Percentiles rank a stretch among this genome's conserved stretches.
Evolutionary conservation across 192 early-diverging fungal genomes (phyloP).

Genomic region (Funneliformis geosporum): DNA sequence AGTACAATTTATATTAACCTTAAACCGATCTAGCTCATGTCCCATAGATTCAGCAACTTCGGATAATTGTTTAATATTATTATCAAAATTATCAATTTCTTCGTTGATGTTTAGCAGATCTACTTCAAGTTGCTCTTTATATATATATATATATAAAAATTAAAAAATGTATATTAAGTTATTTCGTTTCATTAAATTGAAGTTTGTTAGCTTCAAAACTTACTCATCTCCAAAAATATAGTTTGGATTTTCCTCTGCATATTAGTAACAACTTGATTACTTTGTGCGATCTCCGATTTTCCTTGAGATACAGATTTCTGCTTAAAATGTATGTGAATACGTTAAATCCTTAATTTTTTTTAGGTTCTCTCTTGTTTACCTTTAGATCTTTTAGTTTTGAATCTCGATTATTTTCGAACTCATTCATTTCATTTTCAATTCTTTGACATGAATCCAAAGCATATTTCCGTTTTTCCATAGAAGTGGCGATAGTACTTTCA

Average conservation of each 20-base stretch:
- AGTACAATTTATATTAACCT: background rate
- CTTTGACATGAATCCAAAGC: slow-evolving; percentile 55
- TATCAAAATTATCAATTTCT: slow-evolving; percentile 50
- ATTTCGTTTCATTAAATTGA: background rate
- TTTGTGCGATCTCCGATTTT: slow-evolving; percentile 65
- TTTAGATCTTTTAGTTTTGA: slow-evolving; percentile 84
- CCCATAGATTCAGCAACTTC: slow-evolving; percentile 45
- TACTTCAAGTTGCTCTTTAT: slow-evolving; percentile 56
- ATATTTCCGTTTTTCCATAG: slow-evolving; percentile 49
- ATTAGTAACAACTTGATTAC: slow-evolving; percentile 51
- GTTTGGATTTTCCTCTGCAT: slow-evolving; percentile 69
- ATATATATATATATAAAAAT: background rate
- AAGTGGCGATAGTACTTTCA: slow-evolving; percentile 41
- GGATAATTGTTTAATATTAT: slow-evolving; percentile 50
- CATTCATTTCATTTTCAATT: slow-evolving; percentile 87
- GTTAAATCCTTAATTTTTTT: background rate
- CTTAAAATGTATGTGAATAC: slow-evolving; percentile 1
- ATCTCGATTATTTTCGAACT: slow-evolving; percentile 86
- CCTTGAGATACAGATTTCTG: slow-evolving; percentile 65
- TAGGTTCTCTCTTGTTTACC: slow-evolving; percentile 38
- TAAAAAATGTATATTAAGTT: background rate
- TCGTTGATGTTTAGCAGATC: slow-evolving; percentile 45
- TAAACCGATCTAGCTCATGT: slow-evolving; percentile 27
- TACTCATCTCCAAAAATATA: slow-evolving; percentile 68
- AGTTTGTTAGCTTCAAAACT: slow-evolving; percentile 24